Evolutionary conservation across 2,329 filamentous ascomycete species (phyloP).

Genomic region (Graphilbum ipis-grandicollis): DNA sequence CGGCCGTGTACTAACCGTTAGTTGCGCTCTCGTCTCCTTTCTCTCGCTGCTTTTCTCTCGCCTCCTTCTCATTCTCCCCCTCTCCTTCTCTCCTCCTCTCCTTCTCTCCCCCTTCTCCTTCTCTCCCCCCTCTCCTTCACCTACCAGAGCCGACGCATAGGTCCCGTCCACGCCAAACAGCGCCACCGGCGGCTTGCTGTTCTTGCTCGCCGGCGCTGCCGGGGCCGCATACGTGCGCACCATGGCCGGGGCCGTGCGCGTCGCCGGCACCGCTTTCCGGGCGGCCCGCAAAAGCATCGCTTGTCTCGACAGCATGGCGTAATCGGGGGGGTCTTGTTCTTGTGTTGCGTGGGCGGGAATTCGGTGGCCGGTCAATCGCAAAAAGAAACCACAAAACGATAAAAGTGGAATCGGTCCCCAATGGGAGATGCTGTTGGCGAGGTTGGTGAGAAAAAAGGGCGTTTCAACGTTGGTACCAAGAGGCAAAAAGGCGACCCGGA

Average conservation of each 20-base stretch:
- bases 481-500: background rate
- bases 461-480: background rate
- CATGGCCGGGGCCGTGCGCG: constrained; percentile 48
- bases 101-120: no score
- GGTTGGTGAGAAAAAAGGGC: no score
- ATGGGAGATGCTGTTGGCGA: no score
- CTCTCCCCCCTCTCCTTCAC: constrained; percentile 14
- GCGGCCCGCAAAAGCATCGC: constrained; percentile 32
- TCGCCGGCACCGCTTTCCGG: constrained; percentile 40
- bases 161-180: constrained; percentile 95
- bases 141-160: constrained; percentile 96
- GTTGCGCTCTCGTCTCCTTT: no score
- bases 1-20: constrained; percentile 76
- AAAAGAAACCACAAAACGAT: constrained; percentile 2
- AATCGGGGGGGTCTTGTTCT: constrained; percentile 10
- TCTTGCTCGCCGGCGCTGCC: constrained; percentile 47
- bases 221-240: constrained; percentile 66
- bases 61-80: no score
- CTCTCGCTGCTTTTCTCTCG: no score
- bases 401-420: no score
- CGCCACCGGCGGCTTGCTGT: constrained; percentile 69
- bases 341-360: constrained; percentile 7
- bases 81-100: no score
- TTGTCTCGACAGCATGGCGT: constrained; percentile 43
- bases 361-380: constrained; percentile 6